Base-by-base conservation (phyloP, 2,329 filamentous ascomycete species). In the Penicillium palitans region DNA sequence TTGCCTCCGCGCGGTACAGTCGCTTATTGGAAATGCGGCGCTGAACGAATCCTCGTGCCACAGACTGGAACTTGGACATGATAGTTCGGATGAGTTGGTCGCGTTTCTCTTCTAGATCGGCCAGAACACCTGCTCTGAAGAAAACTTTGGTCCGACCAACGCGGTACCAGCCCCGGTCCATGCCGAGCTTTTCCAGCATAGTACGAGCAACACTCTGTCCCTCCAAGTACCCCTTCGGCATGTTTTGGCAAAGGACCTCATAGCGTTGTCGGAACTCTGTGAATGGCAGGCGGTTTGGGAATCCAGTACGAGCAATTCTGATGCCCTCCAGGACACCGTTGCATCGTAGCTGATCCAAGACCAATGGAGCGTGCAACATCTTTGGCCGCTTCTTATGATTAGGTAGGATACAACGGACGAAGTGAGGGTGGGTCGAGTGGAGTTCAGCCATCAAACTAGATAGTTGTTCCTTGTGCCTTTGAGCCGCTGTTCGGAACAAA, bases 261-360 rank as follows among this genome's bases (percentile, higher is more conserved):
- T 99, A 99, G 62, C 95, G 88, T 69, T 96, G 91, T 54, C 95
- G 87, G 78, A 99, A 99, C 71, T 99, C 96, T 3, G 90, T 84
- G 72, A 99, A 99, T 0, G 90, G 84, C 33, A 99, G 82, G 66
- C 95, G 84, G 72, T 99, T 99, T 51, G 95, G 95, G 73, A 99
- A 99, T 25, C 95, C 95, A 6, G 96, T 99, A 46, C 95, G 87
- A 25, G 95, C 95, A 74, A 99, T 99, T 61, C 95, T 87, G 70
- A 99, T 99, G 61, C 95, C 95, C 78, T 99, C 95, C n/a, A 99
- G 82, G 3, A 99, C 95, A 89, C 95, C 95, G 73, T 99, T 99
- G 78, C 95, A 99, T 52, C 95, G 87, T n/a, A 99, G 80, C 74
- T 99, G 96, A 70, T 99, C 95, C 6, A 99, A 83, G 2, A 99